Conservation (phyloP, 371 early-diverging fungal genomes). For the Mucor plumbeus region DNA sequence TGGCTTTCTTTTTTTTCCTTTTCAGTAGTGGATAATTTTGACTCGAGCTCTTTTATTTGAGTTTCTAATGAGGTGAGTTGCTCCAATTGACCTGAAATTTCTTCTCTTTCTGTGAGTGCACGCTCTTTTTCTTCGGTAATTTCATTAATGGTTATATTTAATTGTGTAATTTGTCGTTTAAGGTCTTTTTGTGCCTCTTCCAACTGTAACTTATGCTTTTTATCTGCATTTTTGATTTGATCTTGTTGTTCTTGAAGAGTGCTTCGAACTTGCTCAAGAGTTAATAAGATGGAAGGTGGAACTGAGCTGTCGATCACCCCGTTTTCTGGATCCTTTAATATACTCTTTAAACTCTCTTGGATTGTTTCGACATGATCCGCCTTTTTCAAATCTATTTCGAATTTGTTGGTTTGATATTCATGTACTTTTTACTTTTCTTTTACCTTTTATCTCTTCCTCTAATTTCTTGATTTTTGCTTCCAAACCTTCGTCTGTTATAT, state of each 20-base stretch:
- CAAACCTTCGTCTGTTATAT: not conserved
- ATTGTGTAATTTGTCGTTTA: slow-evolving; percentile 46
- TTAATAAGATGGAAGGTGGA: slow-evolving; percentile 37
- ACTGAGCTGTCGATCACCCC: slow-evolving; percentile 28
- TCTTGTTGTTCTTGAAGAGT: slow-evolving; percentile 24
- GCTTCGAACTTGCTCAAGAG: slow-evolving; percentile 39
- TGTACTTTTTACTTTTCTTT: not conserved
- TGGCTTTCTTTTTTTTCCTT: slow-evolving; percentile 23
- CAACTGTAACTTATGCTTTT: not conserved
- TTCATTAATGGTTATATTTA: slow-evolving; percentile 42
- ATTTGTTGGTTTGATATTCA: not conserved
- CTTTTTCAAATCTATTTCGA: not conserved
- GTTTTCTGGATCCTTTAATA: slow-evolving; percentile 41
- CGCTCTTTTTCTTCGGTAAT: slow-evolving; percentile 46
- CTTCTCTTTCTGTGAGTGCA: slow-evolving; percentile 39
- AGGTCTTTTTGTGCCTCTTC: slow-evolving; percentile 34
- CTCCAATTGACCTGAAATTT: slow-evolving; percentile 17
- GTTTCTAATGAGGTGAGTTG: not conserved
- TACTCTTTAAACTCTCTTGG: slow-evolving; percentile 22
- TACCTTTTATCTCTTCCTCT: slow-evolving; percentile 23
- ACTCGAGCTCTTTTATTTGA: not conserved
- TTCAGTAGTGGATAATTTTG: slow-evolving; percentile 24
- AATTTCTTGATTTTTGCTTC: slow-evolving; percentile 9
- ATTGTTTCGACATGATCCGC: slow-evolving; percentile 16
- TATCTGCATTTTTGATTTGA: not conserved